Percentiles rank a stretch among this genome's conserved stretches.
phyloP scores from a whole-genome alignment of 805 yeast species.

The Kluyveromyces wickerhamii region DNA sequence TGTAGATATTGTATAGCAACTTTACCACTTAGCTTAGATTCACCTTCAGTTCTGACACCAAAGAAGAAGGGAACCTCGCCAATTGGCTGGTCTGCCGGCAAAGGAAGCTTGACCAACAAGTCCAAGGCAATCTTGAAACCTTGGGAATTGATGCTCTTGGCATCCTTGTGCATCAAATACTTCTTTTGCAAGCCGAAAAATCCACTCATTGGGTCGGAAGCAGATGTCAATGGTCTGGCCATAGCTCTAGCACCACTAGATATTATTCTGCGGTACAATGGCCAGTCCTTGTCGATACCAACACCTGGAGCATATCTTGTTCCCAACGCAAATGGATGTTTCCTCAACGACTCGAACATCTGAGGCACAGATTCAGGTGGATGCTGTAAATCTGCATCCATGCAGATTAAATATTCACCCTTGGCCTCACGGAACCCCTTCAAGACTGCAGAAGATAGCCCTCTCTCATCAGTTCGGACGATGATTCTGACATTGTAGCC shows the following conservation, averaged over 20 bases:
- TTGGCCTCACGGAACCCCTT: slow-evolving; percentile 40
- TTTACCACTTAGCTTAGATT: slow-evolving; percentile 41
- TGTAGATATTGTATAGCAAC: slow-evolving; percentile 41
- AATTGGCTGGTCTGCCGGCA: slow-evolving; percentile 27
- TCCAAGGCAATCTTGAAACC: slow-evolving; percentile 47
- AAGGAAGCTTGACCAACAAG: slow-evolving; percentile 38
- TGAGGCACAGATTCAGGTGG: slow-evolving; percentile 46
- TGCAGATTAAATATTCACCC: slow-evolving; percentile 41
- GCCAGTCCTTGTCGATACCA: slow-evolving; percentile 48
- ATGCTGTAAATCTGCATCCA: slow-evolving; percentile 49
- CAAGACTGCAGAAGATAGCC: slow-evolving; percentile 42
- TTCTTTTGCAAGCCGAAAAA: slow-evolving; percentile 43
- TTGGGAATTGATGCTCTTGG: slow-evolving; percentile 32
- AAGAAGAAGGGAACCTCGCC: slow-evolving; percentile 45
- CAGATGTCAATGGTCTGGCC: slow-evolving; percentile 43
- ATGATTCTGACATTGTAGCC: slow-evolving; percentile 43
- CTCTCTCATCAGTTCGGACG: slow-evolving; percentile 44
- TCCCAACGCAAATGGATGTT: slow-evolving; percentile 40
- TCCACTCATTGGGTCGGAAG: slow-evolving; percentile 48
- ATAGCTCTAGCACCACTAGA: slow-evolving; percentile 41
- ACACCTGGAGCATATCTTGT: slow-evolving; percentile 50
- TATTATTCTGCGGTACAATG: slow-evolving; percentile 41
- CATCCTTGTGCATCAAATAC: slow-evolving; percentile 31
- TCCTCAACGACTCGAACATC: slow-evolving; percentile 33
- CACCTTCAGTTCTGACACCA: slow-evolving; percentile 49